A percentile compares a stretch with the other conserved stretches of the same genome.
Evolutionary conservation across 2,329 filamentous ascomycete genomes (phyloP).

Genomic region (Aspergillus niger): DNA sequence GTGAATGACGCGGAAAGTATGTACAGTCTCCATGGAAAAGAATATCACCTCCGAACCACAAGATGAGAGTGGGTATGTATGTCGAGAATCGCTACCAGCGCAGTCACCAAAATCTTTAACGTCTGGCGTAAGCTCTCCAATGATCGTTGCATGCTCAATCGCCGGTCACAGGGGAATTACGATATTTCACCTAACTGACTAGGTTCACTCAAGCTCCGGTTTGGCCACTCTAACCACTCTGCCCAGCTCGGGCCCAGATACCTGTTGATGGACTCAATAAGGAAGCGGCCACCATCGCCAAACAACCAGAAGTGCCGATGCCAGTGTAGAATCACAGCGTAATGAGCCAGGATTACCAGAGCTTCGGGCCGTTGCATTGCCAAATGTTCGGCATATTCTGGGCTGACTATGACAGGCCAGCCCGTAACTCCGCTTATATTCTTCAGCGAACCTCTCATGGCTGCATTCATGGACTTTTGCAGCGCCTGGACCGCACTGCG

Average conservation of each 20-base stretch:
- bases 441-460: background rate
- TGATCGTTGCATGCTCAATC: too few species aligned
- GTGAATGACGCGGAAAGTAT: too few species aligned
- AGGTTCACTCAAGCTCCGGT: background rate
- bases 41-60: too few species aligned
- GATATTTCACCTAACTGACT: too few species aligned
- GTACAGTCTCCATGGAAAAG: too few species aligned
- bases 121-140: too few species aligned
- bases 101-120: too few species aligned
- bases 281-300: slow-evolving; percentile 31
- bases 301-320: slow-evolving; percentile 40
- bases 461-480: slow-evolving; percentile 12
- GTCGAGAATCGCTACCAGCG: too few species aligned
- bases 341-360: slow-evolving; percentile 43
- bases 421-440: slow-evolving; percentile 9
- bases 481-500: slow-evolving; percentile 12
- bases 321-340: slow-evolving; percentile 39
- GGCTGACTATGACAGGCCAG: slow-evolving; percentile 33
- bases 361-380: slow-evolving; percentile 38
- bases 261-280: slow-evolving; percentile 26
- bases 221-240: slow-evolving; percentile 32
- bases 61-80: too few species aligned
- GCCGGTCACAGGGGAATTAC: too few species aligned
- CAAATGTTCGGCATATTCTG: slow-evolving; percentile 34
- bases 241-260: slow-evolving; percentile 31